Evolutionary conservation across 805 yeast species (phyloP), one percentile per base, ranked within the genome.

Genomic region (Lachancea waltii): DNA sequence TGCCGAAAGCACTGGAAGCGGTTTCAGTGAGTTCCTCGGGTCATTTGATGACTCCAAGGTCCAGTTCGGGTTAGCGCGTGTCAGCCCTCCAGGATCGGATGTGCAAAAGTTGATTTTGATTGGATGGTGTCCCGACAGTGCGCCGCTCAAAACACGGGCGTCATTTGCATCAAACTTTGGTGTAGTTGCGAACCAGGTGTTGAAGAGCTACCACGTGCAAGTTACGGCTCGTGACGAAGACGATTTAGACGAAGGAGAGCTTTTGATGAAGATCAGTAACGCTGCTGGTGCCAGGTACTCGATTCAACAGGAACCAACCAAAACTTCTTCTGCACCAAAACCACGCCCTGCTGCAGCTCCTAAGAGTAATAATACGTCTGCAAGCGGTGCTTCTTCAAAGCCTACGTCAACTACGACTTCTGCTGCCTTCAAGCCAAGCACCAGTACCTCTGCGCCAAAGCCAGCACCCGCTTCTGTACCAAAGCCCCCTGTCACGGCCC

Each of bases 121-220:
- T 26, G 97, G 97, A 36, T 90, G 96, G 96, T 85, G 95, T 65
- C 98, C 98, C 5, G 97, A 92, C 61, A 85, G 90, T 40, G 89
- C 95, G 16, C 95, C 97, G 46, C 70, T 69, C 55, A 82, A 79
- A 56, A 69, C 81, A 19, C 74, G 86, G 51, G 73, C 85, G 32
- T 79, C 87, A 1, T 84, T 79, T 63, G 87, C 90, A 19, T 65
- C 77, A 43, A 84, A 83, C 60, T 79, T 82, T 48, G 86, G 85
- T 28, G 84, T 79, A 28, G 83, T 84, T 15, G 75, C 87, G 19
- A 57, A 58, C 34, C 77, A 71, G 42, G 68, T 77, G 15, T 69
- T 84, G 53, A 70, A 71, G 49, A 95, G 95, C 33, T 92, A 90
- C 64, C 98, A 92, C 58, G 89, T 92, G 38, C 97, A 92, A 63